phyloP scores from a whole-genome alignment of 306 rosid species.

The Adenanthera pavonina region DNA sequence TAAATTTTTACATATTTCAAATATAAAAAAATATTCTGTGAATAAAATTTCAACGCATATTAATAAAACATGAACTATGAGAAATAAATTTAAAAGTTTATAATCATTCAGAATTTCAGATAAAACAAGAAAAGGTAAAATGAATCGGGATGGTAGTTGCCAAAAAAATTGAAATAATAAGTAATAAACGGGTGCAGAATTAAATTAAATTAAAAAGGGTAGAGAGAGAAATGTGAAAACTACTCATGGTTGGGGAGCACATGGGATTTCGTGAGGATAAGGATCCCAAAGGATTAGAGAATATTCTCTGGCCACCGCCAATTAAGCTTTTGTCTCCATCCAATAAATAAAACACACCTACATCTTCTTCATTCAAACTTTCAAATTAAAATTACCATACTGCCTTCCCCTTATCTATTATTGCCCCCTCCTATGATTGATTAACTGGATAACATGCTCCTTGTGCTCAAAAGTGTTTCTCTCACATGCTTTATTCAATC shows the following conservation, averaged over 20 bases:
- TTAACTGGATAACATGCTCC: background rate
- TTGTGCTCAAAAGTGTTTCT: background rate
- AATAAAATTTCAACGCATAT: no score
- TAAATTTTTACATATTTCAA: no score
- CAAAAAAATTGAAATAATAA: no score
- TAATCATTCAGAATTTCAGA: background rate
- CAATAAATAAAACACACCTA: background rate
- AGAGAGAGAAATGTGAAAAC: no score
- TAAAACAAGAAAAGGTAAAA: background rate
- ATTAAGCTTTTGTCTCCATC: background rate
- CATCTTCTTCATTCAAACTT: background rate
- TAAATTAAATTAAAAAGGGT: background rate
- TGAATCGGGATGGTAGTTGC: background rate
- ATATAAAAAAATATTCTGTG: no score
- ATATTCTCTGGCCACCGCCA: conserved; percentile 6
- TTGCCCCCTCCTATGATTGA: no score
- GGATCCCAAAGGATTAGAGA: background rate
- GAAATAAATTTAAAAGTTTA: no score
- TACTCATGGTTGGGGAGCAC: background rate
- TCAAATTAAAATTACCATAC: background rate
- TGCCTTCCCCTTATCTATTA: background rate
- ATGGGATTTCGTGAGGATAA: background rate
- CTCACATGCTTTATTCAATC: background rate
- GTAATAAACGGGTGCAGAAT: no score
- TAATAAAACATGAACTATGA: no score